phyloP scores from a whole-genome alignment of 202 grass and related monocot species.

The Elaeis oleifera region DNA sequence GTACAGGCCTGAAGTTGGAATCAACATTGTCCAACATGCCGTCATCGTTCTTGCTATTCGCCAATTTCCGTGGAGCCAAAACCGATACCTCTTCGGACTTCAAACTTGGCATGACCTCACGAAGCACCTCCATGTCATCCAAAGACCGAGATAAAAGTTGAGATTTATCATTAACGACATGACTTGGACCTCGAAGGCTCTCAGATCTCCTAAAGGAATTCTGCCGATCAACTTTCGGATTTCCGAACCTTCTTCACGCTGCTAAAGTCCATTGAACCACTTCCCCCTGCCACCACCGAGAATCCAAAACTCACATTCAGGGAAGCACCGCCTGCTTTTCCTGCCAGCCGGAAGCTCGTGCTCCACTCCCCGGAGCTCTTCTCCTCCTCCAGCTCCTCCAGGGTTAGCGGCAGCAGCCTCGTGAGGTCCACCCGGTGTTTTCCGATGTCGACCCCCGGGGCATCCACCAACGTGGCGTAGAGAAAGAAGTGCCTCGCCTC shows the following conservation, averaged over 20 bases:
- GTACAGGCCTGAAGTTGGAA: no score
- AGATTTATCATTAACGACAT: slow-evolving; percentile 19
- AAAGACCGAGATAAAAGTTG: slow-evolving; percentile 10
- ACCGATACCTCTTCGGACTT: slow-evolving; percentile 27
- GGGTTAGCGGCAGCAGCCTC: slow-evolving; percentile 60
- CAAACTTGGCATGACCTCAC: slow-evolving; percentile 53
- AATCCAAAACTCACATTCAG: slow-evolving; percentile 79
- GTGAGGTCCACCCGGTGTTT: slow-evolving; percentile 69
- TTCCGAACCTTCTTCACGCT: slow-evolving; percentile 29
- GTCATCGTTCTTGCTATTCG: slow-evolving; percentile 11
- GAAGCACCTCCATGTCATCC: slow-evolving; percentile 64
- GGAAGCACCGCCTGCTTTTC: slow-evolving; percentile 55
- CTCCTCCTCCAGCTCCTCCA: slow-evolving; percentile 67
- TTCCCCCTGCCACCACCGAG: slow-evolving; percentile 23
- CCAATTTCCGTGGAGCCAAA: neutral
- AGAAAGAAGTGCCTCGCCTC: slow-evolving; percentile 66
- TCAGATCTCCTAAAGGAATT: slow-evolving; percentile 26
- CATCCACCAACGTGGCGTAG: slow-evolving; percentile 27
- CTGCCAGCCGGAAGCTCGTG: slow-evolving; percentile 70
- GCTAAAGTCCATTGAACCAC: neutral
- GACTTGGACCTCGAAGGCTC: slow-evolving; percentile 23
- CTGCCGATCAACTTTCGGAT: slow-evolving; percentile 14
- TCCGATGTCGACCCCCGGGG: slow-evolving; percentile 52
- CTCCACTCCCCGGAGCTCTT: slow-evolving; percentile 72
- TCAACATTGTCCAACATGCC: neutral